phyloP scores from a whole-genome alignment of 306 rosid genomes.

The Casuarina glauca region DNA sequence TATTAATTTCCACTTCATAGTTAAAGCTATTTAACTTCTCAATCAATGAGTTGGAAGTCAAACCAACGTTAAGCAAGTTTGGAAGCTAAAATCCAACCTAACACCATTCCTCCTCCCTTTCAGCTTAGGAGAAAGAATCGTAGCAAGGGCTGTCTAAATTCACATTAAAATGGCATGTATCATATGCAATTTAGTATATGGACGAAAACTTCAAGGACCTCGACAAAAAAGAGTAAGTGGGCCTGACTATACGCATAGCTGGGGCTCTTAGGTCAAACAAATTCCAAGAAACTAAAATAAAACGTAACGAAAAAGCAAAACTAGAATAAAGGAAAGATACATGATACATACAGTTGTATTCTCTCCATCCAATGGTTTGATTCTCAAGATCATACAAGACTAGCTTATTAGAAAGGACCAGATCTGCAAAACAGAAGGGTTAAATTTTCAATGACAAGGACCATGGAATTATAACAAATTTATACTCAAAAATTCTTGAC shows the following conservation, averaged over 20 bases:
- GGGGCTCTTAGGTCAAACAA: not conserved
- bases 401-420: slow-evolving; percentile 18
- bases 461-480: not conserved
- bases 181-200: not conserved
- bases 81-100: not conserved
- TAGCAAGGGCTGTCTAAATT: not conserved
- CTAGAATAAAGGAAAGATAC: not conserved
- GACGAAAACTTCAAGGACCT: not conserved
- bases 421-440: slow-evolving; percentile 1
- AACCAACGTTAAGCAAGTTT: not conserved
- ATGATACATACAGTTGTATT: slow-evolving; percentile 16
- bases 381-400: slow-evolving; percentile 19
- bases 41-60: not conserved
- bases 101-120: not conserved
- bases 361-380: slow-evolving; percentile 16
- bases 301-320: not conserved
- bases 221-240: not conserved
- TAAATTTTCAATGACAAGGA: not conserved
- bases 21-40: not conserved
- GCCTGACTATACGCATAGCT: not conserved
- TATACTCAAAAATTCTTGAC: not conserved
- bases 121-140: not conserved
- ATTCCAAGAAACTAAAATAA: not conserved
- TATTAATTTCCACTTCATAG: not conserved
- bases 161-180: not conserved